Conservation (phyloP, 2,329 filamentous ascomycete genomes). For the Orbilia blumenaviensis region DNA sequence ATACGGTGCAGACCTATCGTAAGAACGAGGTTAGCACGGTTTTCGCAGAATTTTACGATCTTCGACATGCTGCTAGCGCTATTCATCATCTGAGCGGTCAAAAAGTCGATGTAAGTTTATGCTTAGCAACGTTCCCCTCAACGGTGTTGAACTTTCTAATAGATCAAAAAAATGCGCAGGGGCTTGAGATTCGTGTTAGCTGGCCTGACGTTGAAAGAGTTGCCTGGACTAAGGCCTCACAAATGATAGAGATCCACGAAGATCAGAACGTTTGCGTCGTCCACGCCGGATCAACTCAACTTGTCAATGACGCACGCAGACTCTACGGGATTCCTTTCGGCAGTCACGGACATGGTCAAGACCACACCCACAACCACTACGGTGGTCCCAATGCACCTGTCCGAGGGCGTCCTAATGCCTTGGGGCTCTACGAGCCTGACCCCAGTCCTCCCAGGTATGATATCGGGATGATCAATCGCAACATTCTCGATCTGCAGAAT, state of each 20-base stretch:
- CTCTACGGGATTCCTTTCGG: constrained; percentile 58
- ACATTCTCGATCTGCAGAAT: constrained; percentile 23
- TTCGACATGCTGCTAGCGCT: constrained; percentile 62
- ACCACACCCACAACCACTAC: constrained; percentile 3
- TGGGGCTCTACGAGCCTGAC: neutral
- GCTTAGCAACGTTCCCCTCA: constrained; percentile 34
- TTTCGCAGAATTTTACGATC: constrained; percentile 67
- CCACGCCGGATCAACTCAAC: constrained; percentile 62
- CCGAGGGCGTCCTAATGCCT: neutral
- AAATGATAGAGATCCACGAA: constrained; percentile 64
- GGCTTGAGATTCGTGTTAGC: constrained; percentile 58
- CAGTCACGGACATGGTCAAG: neutral
- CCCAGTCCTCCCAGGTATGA: constrained; percentile 29
- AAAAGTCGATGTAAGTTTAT: constrained; percentile 56
- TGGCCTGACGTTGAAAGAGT: constrained; percentile 53
- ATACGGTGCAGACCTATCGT: constrained; percentile 65
- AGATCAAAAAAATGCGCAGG: constrained; percentile 58
- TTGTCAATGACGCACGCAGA: constrained; percentile 63
- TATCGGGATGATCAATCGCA: constrained; percentile 63
- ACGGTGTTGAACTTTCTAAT: constrained; percentile 56
- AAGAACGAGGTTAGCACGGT: constrained; percentile 64
- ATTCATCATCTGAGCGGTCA: constrained; percentile 62
- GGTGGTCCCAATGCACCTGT: neutral
- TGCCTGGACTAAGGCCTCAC: constrained; percentile 55
- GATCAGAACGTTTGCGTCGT: constrained; percentile 71